Conservation (phyloP, 108 stramenopile species). For the Cyclostephanos invisitatus region DNA sequence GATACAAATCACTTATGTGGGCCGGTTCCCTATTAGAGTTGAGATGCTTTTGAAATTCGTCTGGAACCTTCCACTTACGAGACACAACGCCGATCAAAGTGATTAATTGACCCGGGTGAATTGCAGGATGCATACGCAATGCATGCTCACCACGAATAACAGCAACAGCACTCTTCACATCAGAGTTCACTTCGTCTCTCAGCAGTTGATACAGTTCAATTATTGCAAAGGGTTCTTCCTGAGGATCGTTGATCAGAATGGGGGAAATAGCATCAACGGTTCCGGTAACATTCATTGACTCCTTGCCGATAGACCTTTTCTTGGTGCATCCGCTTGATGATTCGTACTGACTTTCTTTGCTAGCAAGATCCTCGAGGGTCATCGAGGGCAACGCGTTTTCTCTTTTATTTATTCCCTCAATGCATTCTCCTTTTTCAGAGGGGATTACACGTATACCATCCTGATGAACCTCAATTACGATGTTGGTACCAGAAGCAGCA, state of each 20-base stretch:
- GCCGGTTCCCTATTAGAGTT: not conserved
- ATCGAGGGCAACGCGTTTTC: conserved; percentile 4
- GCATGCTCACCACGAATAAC: conserved; percentile 63
- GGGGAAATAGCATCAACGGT: conserved; percentile 79
- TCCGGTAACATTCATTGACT: conserved; percentile 40
- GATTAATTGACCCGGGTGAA: conserved; percentile 63
- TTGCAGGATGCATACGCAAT: conserved; percentile 55
- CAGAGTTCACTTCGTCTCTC: conserved; percentile 18
- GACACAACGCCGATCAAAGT: conserved; percentile 48
- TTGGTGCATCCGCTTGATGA: conserved; percentile 16
- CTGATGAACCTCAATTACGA: conserved; percentile 28
- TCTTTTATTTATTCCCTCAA: not conserved
- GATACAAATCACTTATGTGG: conserved; percentile 24
- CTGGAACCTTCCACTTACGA: conserved; percentile 68
- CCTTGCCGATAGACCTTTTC: conserved; percentile 29
- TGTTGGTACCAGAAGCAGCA: not conserved
- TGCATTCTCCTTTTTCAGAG: not conserved
- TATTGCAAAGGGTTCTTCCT: conserved; percentile 69
- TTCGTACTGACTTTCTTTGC: conserved; percentile 13
- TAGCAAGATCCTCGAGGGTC: conserved; percentile 17
- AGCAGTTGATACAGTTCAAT: conserved; percentile 65
- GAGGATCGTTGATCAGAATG: conserved; percentile 55
- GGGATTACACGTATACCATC: conserved; percentile 15
- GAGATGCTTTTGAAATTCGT: conserved; percentile 25
- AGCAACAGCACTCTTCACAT: conserved; percentile 45